Conservation (phyloP, 257 asterid species). For the Rhazya stricta region DNA sequence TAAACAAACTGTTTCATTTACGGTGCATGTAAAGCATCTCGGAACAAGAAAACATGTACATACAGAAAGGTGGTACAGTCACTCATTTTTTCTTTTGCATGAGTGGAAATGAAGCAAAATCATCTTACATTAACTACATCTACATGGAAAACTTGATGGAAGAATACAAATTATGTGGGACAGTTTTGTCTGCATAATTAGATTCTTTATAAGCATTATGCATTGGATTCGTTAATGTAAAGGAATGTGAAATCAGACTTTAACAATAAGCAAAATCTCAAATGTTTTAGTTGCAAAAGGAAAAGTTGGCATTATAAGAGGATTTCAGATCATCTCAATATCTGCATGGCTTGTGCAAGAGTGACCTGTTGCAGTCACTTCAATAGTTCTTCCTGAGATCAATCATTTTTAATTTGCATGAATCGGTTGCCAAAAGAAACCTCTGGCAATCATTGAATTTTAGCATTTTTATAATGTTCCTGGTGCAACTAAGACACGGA, state of each 20-base stretch:
- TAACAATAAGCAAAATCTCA: neutral
- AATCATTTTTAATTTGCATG: neutral
- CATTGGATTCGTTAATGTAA: neutral
- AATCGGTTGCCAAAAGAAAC: neutral
- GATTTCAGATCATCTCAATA: neutral
- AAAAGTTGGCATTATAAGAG: neutral
- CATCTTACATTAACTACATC: neutral
- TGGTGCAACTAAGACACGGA: constrained; percentile 18
- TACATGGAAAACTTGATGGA: neutral
- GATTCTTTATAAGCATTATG: neutral
- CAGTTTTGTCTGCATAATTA: neutral
- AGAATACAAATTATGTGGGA: neutral
- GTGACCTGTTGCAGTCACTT: neutral
- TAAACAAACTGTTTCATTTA: neutral
- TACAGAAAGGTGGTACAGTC: neutral
- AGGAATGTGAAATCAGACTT: neutral
- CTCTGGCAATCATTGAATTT: neutral
- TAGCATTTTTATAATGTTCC: neutral
- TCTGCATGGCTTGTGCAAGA: constrained; percentile 1
- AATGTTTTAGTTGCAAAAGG: neutral
- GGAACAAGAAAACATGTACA: neutral
- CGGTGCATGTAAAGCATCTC: neutral
- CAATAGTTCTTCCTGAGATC: neutral
- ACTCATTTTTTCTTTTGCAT: neutral
- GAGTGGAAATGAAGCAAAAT: neutral